Conservation (phyloP, 225 moss, liverwort and hornwort species). For the Ulota crispa region DNA sequence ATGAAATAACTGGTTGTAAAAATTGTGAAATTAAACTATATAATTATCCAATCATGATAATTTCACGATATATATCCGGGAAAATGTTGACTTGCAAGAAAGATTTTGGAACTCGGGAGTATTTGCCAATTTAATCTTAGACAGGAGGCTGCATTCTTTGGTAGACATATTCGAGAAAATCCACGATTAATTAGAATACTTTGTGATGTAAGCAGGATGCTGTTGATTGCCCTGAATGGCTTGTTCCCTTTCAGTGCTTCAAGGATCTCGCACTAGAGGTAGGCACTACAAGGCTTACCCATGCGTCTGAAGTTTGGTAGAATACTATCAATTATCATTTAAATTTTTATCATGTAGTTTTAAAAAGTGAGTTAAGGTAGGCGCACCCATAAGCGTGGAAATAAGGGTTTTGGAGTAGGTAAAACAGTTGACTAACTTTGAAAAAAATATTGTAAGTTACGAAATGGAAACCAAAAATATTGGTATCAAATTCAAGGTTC, state of each 20-base stretch:
- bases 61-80: background rate
- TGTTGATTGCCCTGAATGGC: slow-evolving; percentile 98
- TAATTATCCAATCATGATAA: background rate
- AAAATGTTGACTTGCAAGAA: background rate
- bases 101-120: background rate
- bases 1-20: slow-evolving; percentile 9
- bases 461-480: no score
- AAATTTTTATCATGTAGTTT: background rate
- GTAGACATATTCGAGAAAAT: background rate
- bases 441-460: no score
- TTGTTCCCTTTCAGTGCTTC: slow-evolving; percentile 89
- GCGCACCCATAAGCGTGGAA: no score
- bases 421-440: no score
- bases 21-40: background rate
- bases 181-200: background rate
- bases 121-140: background rate
- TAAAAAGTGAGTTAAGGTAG: background rate
- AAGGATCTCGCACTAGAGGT: slow-evolving; percentile 85
- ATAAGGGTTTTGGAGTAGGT: no score
- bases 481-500: no score
- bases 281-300: background rate
- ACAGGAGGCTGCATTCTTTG: background rate
- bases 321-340: background rate
- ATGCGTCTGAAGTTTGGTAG: background rate
- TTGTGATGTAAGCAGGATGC: slow-evolving; percentile 71